phyloP scores from a whole-genome alignment of 2,329 filamentous ascomycete species.

The Plectosphaerella sp. region DNA sequence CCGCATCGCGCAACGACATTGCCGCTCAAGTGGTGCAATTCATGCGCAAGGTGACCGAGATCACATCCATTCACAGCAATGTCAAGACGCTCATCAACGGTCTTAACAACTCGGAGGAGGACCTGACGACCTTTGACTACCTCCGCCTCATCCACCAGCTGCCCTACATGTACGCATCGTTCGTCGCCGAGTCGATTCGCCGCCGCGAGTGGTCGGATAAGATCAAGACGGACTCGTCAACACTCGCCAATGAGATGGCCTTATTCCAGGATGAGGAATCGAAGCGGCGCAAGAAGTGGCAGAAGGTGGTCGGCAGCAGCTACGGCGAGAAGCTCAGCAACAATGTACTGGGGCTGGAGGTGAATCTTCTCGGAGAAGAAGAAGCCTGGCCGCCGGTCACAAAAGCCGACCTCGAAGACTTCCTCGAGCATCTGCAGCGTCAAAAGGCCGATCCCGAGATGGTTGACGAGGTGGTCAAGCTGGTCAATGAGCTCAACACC shows the following conservation, averaged over 20 bases:
- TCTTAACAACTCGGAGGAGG: conserved; percentile 69
- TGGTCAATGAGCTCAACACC: conserved; percentile 72
- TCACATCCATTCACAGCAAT: conserved; percentile 70
- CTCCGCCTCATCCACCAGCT: conserved; percentile 77
- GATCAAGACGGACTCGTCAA: conserved; percentile 80
- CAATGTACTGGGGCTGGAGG: conserved; percentile 72
- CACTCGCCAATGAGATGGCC: conserved; percentile 88
- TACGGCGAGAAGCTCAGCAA: conserved; percentile 65
- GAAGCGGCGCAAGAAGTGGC: conserved; percentile 84
- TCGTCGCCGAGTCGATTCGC: conserved; percentile 79
- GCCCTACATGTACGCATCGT: conserved; percentile 85
- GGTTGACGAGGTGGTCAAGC: conserved; percentile 67
- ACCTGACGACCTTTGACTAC: conserved; percentile 74
- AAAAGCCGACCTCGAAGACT: conserved; percentile 72
- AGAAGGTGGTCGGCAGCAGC: conserved; percentile 75
- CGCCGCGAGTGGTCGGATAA: conserved; percentile 90
- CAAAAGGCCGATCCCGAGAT: conserved; percentile 63
- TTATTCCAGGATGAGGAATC: conserved; percentile 89
- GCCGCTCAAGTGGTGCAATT: conserved; percentile 63
- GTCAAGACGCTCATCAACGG: conserved; percentile 69
- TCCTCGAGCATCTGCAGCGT: conserved; percentile 61
- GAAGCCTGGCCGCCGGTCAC: conserved; percentile 74
- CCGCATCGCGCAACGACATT: conserved; percentile 63
- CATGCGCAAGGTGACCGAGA: conserved; percentile 77
- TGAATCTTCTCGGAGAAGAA: conserved; percentile 78